Conservation (phyloP, 2,329 filamentous ascomycete genomes). For the Pseudogymnoascus sp. region DNA sequence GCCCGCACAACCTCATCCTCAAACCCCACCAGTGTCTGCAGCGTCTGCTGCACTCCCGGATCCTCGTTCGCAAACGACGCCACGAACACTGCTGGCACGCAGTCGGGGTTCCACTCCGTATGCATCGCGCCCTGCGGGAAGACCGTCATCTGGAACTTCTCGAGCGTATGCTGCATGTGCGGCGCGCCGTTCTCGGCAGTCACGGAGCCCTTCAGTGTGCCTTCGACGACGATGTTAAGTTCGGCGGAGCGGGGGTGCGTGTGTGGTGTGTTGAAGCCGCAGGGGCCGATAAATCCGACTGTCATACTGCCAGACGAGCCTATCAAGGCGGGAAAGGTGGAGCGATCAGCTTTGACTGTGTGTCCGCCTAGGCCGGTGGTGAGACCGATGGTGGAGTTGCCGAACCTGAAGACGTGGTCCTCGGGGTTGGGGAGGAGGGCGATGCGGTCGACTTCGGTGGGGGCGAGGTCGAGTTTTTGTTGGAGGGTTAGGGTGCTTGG, state of each 20-base stretch:
- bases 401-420: neutral
- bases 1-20: slow-evolving; percentile 28
- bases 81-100: slow-evolving; percentile 15
- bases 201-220: slow-evolving; percentile 12
- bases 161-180: slow-evolving; percentile 13
- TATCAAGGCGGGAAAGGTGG: slow-evolving; percentile 30
- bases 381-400: neutral
- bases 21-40: slow-evolving; percentile 31
- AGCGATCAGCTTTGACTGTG: slow-evolving; percentile 28
- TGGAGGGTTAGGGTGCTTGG: neutral
- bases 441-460: neutral
- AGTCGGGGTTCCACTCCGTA: slow-evolving; percentile 18
- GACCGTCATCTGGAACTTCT: slow-evolving; percentile 18
- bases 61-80: slow-evolving; percentile 24
- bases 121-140: slow-evolving; percentile 24
- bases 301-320: slow-evolving; percentile 28
- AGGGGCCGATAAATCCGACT: slow-evolving; percentile 31
- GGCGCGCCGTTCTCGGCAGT: slow-evolving; percentile 15
- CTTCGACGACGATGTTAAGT: slow-evolving; percentile 16
- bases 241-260: slow-evolving; percentile 24
- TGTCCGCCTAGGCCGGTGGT: slow-evolving; percentile 21
- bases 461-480: neutral
- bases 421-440: neutral
- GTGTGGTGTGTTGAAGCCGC: slow-evolving; percentile 26
- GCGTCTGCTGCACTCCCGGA: slow-evolving; percentile 28